Evolutionary conservation across 2,329 filamentous ascomycete genomes (phyloP), one percentile per base, ranked within the genome.

Genomic region (Fusarium sororula): DNA sequence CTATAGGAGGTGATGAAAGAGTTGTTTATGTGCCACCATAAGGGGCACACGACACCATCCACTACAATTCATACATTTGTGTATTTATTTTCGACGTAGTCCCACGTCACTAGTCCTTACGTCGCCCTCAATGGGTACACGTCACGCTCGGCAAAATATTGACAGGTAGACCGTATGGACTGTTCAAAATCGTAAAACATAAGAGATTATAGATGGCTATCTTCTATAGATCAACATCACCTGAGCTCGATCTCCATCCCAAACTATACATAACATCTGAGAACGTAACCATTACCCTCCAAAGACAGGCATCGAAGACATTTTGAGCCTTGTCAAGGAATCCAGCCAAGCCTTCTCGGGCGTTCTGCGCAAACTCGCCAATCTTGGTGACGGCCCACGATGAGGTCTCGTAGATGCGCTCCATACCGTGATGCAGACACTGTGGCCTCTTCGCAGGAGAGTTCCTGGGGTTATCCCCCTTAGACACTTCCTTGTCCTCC

Each of bases 301-400:
- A 70, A 7, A 70, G 53, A 50, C 66, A 65, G 0, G 48, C 15
- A 24, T 70, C 67, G 4, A 70, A 70, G 3, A 70, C 1, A 26
- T 39, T 22, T 38, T 70, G 67, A 3, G 45, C 58, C 26, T 68
- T 58, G 9, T 70, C 66, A 5, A 68, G 24, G 6, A 70, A 13
- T 8, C 13, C 22, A 26, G 22, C 37, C 20, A 70, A 47, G 3
- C 18, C 30, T 3, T 12, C 15, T 10, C 39, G 35, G 10, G 30
- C 10, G 1, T 15, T 42, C 20, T 20, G 35, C 7, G 28, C 17
- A 24, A 65, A 8, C 4, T 8, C 37, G 3, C n/a, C 22, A 20
- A 26, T 20, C 22, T 35, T 64, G 7, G 3, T 24, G 11, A 22
- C 28, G 9, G 26, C 12, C 65, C 28, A 42, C 0, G 24, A 38